Percentiles rank a stretch among this genome's conserved stretches.
Conservation (phyloP, 1,284 basidiomycete genomes). For the Ganoderma leucocontextum region DNA sequence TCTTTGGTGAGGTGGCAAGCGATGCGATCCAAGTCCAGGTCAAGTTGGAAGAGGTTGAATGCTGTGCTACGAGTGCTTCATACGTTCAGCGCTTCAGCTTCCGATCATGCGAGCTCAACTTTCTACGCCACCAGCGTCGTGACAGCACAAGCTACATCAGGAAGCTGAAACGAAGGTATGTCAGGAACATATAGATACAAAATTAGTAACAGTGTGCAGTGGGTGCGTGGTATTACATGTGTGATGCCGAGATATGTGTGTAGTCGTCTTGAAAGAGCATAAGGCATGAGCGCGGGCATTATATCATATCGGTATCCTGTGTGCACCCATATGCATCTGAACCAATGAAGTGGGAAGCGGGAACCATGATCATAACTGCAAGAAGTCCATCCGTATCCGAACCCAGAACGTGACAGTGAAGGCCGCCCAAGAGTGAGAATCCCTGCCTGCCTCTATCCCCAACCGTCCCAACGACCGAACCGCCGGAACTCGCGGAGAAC, state of each 20-base stretch:
- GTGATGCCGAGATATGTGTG: conserved; percentile 7
- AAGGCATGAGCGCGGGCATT: conserved; percentile 14
- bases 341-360: not conserved
- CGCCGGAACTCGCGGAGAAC: conserved; percentile 77
- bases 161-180: not conserved
- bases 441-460: conserved; percentile 57
- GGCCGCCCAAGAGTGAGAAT: conserved; percentile 9
- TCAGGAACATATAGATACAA: conserved; percentile 28
- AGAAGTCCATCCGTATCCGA: not conserved
- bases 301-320: conserved; percentile 21
- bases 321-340: conserved; percentile 16
- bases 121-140: not conserved
- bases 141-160: not conserved
- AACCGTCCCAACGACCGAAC: conserved; percentile 87
- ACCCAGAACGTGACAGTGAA: conserved; percentile 11
- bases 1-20: not conserved
- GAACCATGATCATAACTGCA: conserved; percentile 1
- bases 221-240: conserved; percentile 28
- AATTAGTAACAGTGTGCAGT: conserved; percentile 22
- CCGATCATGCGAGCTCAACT: not conserved
- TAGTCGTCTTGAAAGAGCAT: conserved; percentile 23
- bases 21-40: not conserved
- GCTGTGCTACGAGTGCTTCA: too few relatives aligned
- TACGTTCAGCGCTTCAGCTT: too few relatives aligned
- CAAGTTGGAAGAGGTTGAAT: too few relatives aligned